These are phyloP conservation scores for Brettanomyces naardenensis DNA, from an alignment of 805 yeast species.

Conservation along the genomic window DNA sequence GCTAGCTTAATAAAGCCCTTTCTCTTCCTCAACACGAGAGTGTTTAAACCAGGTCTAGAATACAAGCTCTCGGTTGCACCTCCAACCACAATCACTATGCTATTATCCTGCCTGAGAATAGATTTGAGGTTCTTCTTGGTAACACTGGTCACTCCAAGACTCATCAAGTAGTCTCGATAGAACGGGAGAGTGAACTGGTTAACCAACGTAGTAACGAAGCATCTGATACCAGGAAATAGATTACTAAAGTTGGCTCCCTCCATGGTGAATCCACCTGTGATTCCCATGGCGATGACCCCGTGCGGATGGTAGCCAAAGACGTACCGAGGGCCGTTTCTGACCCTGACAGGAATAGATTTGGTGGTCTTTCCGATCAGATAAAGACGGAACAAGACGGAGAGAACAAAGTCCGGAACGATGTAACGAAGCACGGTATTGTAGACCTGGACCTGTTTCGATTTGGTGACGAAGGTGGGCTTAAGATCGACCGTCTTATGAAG, in stretches of 20 bases:
- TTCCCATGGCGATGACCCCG: conserved; percentile 89
- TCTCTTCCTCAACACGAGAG: conserved; percentile 64
- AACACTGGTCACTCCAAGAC: conserved; percentile 79
- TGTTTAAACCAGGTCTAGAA: conserved; percentile 51
- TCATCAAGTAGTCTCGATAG: conserved; percentile 73
- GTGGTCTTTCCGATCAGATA: not conserved
- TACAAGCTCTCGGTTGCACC: conserved; percentile 87
- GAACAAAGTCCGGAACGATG: conserved; percentile 4
- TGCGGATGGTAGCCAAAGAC: conserved; percentile 94
- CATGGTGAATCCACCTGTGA: conserved; percentile 75
- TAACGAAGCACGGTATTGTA: conserved; percentile 3
- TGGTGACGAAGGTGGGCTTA: conserved; percentile 57
- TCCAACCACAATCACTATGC: conserved; percentile 85
- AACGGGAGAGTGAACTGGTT: conserved; percentile 79
- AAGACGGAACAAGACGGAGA: not conserved
- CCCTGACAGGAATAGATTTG: conserved; percentile 12
- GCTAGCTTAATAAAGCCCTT: conserved; percentile 87
- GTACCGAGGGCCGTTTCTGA: conserved; percentile 59
- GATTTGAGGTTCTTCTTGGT: conserved; percentile 61
- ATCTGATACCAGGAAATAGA: conserved; percentile 75
- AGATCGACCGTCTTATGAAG: conserved; percentile 62
- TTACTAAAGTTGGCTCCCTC: conserved; percentile 67
- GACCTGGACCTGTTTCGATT: conserved; percentile 3
- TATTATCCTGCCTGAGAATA: conserved; percentile 53
- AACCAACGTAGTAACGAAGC: conserved; percentile 68